Evolutionary conservation across 148 eudicot genomes (phyloP), one percentile per base, ranked within the genome.

Genomic region (Fagopyrum tataricum): DNA sequence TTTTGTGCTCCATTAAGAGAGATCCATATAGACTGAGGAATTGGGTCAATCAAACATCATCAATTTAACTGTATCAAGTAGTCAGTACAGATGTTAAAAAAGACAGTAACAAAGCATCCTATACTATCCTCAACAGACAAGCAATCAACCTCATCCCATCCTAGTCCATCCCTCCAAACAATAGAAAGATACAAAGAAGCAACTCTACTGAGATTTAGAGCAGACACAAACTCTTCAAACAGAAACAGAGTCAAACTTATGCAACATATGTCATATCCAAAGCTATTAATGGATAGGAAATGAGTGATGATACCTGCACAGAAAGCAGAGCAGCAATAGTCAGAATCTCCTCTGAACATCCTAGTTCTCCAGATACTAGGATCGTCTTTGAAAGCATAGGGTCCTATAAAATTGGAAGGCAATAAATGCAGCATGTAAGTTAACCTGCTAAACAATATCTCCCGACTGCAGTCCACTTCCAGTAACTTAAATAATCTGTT

Each of bases 341-440:
- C 73, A 95, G 85, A 73, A 86, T 85, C 85, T 95, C 99, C 76
- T 95, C 97, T 23, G 99, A 88, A 78, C 99, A 95, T 58, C 94
- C 94, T 49, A 85, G 81, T 67, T 89, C 84, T 48, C 81, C 82
- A 72, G 99, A 90, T 68, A 89, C 97, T 79, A 95, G 81, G 71
- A 95, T 90, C 86, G 82, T 91, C 78, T 92, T 96, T 49, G 99
- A 88, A 67, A 96, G 80, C 97, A 96, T 90, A 24, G 99, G 94
- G 72, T 92, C 99, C 99, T 96, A 79, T 78, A 79, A 41, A 56
- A 31, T 59, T 59, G 69, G 0, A 64, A 37, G 69, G 41, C 42
- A 64, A 64, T 10, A 37, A 4, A 15, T 64, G 20, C 20, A 62
- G 68, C 68, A 5, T 37, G 15, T 62, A 43, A 37, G 3, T 13